A percentile compares a stretch with the other conserved stretches of the same genome.
Conservation (phyloP, 106 monocot genomes). For the Dendrobium huoshanense region DNA sequence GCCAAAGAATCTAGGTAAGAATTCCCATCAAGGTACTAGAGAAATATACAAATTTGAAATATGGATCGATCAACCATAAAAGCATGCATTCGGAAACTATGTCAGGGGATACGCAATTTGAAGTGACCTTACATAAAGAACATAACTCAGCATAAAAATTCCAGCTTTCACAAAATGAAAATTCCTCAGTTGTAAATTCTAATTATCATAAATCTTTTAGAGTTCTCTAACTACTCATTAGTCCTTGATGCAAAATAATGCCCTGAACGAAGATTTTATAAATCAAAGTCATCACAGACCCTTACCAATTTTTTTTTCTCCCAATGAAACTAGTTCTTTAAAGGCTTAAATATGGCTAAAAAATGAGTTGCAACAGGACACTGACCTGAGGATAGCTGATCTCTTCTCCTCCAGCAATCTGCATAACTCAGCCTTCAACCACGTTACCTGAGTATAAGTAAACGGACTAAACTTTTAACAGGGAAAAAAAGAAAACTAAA, state of each 20-base stretch:
- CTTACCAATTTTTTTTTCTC: no score
- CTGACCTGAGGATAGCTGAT: slow-evolving; percentile 75
- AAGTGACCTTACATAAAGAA: background rate
- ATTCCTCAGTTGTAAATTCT: background rate
- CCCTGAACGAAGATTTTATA: background rate
- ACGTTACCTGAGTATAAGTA: slow-evolving; percentile 41
- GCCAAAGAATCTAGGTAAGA: background rate
- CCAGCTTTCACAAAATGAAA: background rate
- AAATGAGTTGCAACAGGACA: slow-evolving; percentile 1
- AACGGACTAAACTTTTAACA: background rate
- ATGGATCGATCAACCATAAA: background rate
- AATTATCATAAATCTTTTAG: background rate
- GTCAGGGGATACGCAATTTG: background rate
- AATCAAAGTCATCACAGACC: background rate
- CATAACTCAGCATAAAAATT: background rate
- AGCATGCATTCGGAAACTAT: background rate
- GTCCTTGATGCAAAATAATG: background rate
- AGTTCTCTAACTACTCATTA: no score
- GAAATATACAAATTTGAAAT: background rate
- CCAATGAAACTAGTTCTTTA: no score
- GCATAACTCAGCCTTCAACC: slow-evolving; percentile 85
- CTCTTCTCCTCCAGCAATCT: slow-evolving; percentile 75
- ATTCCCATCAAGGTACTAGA: background rate
- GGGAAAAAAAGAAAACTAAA: background rate
- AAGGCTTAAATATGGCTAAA: background rate